phyloP scores from a whole-genome alignment of 768 basidiomycete genomes.

The Leucosporidium creatinivorum region DNA sequence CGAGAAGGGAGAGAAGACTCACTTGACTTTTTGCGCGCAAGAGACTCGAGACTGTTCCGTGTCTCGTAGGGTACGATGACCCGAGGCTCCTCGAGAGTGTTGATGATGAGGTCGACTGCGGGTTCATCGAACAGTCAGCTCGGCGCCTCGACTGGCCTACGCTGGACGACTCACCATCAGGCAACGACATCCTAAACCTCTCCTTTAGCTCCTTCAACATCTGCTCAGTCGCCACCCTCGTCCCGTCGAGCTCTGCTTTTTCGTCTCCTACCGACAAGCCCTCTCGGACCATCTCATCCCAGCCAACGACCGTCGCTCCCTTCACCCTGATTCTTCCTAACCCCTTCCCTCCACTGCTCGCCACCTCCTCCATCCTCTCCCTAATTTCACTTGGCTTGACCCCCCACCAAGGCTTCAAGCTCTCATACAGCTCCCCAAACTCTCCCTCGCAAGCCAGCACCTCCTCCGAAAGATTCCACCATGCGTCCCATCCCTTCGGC shows the following conservation, averaged over 20 bases:
- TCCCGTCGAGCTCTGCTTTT: background rate
- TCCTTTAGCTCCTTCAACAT: background rate
- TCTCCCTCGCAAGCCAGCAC: slow-evolving; percentile 1
- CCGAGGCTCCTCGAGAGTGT: slow-evolving; percentile 17
- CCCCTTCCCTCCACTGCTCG: background rate
- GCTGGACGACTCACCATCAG: slow-evolving; percentile 2
- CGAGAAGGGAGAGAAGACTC: background rate
- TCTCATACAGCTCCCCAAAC: slow-evolving; percentile 5
- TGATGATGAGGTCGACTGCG: slow-evolving; percentile 17
- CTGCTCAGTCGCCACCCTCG: background rate
- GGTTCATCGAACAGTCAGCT: background rate
- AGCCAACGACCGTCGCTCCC: background rate
- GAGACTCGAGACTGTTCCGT: background rate
- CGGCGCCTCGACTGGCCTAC: too few species aligned
- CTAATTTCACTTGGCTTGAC: slow-evolving; percentile 4
- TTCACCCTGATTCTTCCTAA: background rate
- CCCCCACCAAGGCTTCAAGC: slow-evolving; percentile 8
- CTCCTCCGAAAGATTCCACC: background rate
- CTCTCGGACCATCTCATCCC: background rate
- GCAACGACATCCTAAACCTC: background rate
- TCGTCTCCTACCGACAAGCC: background rate
- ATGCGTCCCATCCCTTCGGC: slow-evolving; percentile 9
- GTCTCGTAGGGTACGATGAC: slow-evolving; percentile 10
- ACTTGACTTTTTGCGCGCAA: background rate
- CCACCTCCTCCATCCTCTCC: background rate